These are phyloP conservation scores for Amylocystis lapponica DNA, from an alignment of 768 basidiomycete genomes.

Conservation along the genomic window DNA sequence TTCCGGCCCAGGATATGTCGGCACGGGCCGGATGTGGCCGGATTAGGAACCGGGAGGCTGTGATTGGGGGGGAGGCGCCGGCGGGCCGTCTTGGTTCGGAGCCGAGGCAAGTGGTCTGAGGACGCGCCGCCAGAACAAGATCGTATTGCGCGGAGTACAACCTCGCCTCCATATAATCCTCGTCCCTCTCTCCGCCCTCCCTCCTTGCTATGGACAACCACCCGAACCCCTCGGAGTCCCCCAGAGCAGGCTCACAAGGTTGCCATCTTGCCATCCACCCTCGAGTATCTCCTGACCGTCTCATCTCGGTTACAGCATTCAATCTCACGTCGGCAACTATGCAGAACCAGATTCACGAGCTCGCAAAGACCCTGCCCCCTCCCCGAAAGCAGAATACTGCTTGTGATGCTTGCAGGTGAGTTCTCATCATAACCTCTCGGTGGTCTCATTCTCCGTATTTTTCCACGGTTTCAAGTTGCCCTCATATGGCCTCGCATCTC, in stretches of 20 bases:
- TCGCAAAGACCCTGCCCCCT: slow-evolving; percentile 75
- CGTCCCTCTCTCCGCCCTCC: no score
- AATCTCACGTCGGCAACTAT: slow-evolving; percentile 58
- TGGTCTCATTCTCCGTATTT: background rate
- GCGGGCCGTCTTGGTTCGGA: no score
- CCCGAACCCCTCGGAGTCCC: slow-evolving; percentile 3
- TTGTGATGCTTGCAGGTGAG: slow-evolving; percentile 86
- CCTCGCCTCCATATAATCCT: no score
- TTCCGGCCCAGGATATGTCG: background rate
- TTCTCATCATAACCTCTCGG: no score
- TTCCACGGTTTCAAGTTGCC: background rate
- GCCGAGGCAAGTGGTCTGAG: no score
- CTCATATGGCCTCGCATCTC: background rate
- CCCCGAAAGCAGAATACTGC: slow-evolving; percentile 91
- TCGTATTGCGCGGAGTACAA: no score
- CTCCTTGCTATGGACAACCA: slow-evolving; percentile 10
- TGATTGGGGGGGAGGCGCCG: background rate
- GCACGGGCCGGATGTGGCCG: background rate
- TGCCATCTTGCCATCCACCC: slow-evolving; percentile 2
- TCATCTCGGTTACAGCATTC: slow-evolving; percentile 37
- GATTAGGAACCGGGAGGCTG: background rate
- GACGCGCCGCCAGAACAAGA: no score
- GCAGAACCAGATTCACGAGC: slow-evolving; percentile 79
- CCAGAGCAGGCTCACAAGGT: slow-evolving; percentile 9
- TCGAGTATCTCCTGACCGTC: slow-evolving; percentile 18